Evolutionary conservation across 2,329 filamentous ascomycete species (phyloP), one percentile per base, ranked within the genome.

Genomic region (Aspergillus melleus): DNA sequence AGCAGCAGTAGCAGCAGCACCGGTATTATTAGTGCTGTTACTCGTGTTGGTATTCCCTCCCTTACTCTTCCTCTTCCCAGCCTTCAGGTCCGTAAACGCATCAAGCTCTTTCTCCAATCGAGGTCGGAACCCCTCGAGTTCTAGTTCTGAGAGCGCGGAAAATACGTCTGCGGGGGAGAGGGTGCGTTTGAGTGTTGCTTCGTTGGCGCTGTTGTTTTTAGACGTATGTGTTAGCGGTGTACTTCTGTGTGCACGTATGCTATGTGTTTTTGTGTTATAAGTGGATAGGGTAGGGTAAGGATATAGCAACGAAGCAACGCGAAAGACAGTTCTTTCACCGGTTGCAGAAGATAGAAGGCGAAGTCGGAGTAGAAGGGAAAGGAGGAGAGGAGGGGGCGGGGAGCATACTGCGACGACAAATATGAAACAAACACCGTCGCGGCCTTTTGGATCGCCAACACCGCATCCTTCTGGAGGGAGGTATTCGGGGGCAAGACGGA

Each of bases 361-460:
- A 22, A 26, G 24, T 26, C 24, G 22, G 22, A 24, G 22, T 52
- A 19, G 32, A 24, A 29, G 49, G 12, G 9, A 56, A 14, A 44
- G 22, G 2, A 16, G 16, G 36, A n/a, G n/a, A 39, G 16, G 36
- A 39, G 4, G 36, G 14, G 42, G 50, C 22, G 47, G 26, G 19
- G 32, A 49, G 71, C 83, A 61, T 79, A 87, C 85, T 83, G 80
- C 58, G 83, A 81, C 59, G 84, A 83, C 52, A 88, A 75, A 70
- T 88, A 88, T 61, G 84, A 88, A 19, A 89, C 83, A 72, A 89
- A 89, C 4, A 89, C 86, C 4, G 86, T 88, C 29, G 86, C 86
- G 62, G 84, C 85, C 70, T 88, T 88, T 54, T 85, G 84, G 62
- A 89, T 82, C 8, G 86, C 86, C 16, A 87, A 75, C 4, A 88